Evolutionary conservation across 1,284 basidiomycete species (phyloP), one percentile per base, ranked within the genome.

Genomic region (Acaromyces ingoldii): DNA sequence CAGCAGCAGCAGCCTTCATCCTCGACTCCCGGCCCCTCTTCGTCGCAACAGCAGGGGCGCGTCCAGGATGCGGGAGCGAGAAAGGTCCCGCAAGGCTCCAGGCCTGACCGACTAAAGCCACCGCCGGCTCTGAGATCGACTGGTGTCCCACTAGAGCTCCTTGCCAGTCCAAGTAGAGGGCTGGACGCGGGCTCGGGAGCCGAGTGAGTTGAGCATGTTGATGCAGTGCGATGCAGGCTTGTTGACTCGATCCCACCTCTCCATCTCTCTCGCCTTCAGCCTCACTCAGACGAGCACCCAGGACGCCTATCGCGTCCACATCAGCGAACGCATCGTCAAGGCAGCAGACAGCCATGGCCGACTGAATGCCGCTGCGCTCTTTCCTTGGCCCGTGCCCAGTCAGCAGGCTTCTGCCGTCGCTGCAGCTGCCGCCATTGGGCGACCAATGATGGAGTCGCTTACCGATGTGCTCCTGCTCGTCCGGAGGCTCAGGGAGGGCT

Each of bases 391-490:
- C 15, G 42, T 28, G n/a, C 17, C 15, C 25, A 26, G 17, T 25
- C 4, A 45, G 3, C 10, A 31, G n/a, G 34, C 17, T 4, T 15
- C 11, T 4, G 10, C 24, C 42, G 4, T 28, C 42, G 19, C 30
- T n/a, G 17, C 34, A 7, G 42, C 17, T 4, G 3, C 19, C n/a
- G 42, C 29, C 13, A 22, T 26, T 10, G 42, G 34, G 17, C 17
- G 15, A 45, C 21, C 7, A 22, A 40, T 19, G 17, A 31, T 25
- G 28, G 21, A 30, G 13, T 45, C 42, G 15, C 25, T 45, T 15
- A 28, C 30, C 17, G 42, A 45, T 17, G 22, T 45, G 6, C 42
- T 45, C 13, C 24, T 45, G 6, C 26, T 45, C 25, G 42, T 45
- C 19, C 22, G 42, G 4, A 33, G 42, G 26, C 19, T 45, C 19